These are phyloP conservation scores for Phytophthora crassamura DNA, from an alignment of 352 stramenopile genomes.

Conservation along the genomic window DNA sequence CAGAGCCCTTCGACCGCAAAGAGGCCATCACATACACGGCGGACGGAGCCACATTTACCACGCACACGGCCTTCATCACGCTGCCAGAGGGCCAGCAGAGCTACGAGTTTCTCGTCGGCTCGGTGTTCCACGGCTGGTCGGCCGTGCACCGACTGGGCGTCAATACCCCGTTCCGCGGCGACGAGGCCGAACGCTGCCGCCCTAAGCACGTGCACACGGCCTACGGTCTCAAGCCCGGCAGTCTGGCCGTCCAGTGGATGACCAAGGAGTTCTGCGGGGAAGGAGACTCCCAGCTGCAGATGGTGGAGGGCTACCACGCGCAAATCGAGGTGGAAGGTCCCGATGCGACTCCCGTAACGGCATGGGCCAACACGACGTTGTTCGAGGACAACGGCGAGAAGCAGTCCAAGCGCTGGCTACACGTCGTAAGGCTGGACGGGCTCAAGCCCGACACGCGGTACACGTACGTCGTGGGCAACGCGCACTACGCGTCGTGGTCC, in stretches of 20 bases:
- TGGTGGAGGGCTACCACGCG: slow-evolving; percentile 65
- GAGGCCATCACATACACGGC: slow-evolving; percentile 65
- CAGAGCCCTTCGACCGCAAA: slow-evolving; percentile 46
- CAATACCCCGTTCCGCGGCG: slow-evolving; percentile 51
- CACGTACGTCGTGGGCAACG: slow-evolving; percentile 87
- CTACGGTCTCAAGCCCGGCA: slow-evolving; percentile 61
- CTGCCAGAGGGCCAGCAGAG: slow-evolving; percentile 25
- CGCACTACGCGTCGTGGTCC: slow-evolving; percentile 73
- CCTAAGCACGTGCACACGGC: slow-evolving; percentile 87
- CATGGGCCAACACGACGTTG: slow-evolving; percentile 60
- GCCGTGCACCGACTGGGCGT: slow-evolving; percentile 63
- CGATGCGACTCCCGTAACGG: slow-evolving; percentile 42
- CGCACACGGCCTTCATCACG: slow-evolving; percentile 70
- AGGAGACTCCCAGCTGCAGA: slow-evolving; percentile 55
- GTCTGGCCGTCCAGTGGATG: slow-evolving; percentile 83
- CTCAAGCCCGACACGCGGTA: slow-evolving; percentile 75
- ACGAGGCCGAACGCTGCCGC: slow-evolving; percentile 59
- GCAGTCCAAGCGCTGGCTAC: slow-evolving; percentile 65
- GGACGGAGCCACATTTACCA: slow-evolving; percentile 61
- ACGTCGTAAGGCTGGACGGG: slow-evolving; percentile 68
- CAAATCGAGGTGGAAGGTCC: slow-evolving; percentile 46
- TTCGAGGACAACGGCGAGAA: slow-evolving; percentile 76
- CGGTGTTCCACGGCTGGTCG: slow-evolving; percentile 82
- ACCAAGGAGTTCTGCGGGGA: slow-evolving; percentile 64
- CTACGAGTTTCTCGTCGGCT: slow-evolving; percentile 83